phyloP scores from a whole-genome alignment of 768 basidiomycete species.

The Serendipita sp. region DNA sequence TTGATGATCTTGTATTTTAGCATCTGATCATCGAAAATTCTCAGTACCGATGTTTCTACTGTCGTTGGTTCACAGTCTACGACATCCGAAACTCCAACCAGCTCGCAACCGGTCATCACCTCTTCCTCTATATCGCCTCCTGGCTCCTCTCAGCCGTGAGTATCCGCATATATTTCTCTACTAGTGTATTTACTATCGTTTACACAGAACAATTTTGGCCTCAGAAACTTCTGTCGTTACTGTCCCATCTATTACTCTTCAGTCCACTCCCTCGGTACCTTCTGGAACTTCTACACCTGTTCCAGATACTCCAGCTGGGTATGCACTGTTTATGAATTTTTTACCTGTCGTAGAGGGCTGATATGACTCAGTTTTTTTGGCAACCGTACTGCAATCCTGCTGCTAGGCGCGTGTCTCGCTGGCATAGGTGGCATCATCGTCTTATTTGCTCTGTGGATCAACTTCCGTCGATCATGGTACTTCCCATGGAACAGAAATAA shows the following conservation, averaged over 20 bases:
- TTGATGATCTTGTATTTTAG: no score
- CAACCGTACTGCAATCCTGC: background rate
- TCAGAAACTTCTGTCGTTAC: background rate
- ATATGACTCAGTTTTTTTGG: background rate
- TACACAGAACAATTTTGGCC: background rate
- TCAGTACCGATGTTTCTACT: no score
- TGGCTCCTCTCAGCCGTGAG: conserved; percentile 22
- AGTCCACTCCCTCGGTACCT: background rate
- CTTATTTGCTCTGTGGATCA: background rate
- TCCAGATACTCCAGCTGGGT: background rate
- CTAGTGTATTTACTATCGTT: background rate
- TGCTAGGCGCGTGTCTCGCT: background rate
- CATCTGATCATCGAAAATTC: no score
- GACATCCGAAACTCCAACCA: background rate
- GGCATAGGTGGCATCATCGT: background rate
- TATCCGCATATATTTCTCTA: conserved; percentile 13
- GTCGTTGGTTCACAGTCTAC: background rate
- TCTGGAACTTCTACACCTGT: background rate
- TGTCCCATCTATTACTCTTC: background rate
- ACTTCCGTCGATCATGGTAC: conserved; percentile 3
- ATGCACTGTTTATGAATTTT: background rate
- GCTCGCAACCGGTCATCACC: background rate
- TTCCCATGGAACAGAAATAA: conserved; percentile 1
- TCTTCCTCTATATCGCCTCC: conserved; percentile 31
- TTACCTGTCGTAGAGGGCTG: background rate